Conservation (phyloP, 2,329 filamentous ascomycete species). For the Sporothrix variecibatus region DNA sequence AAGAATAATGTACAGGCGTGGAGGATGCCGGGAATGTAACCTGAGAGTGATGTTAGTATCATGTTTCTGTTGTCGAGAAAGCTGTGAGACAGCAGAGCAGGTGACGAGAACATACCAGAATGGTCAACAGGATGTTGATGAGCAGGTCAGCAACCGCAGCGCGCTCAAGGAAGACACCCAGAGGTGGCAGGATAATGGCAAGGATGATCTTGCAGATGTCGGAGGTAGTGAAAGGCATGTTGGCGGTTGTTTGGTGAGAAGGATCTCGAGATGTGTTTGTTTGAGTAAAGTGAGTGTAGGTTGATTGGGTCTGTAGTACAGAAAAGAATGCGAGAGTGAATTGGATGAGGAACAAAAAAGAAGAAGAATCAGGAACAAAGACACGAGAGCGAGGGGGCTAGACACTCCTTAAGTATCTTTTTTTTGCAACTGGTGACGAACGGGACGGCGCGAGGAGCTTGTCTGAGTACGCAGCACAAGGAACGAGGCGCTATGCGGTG, state of each 20-base stretch:
- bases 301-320: background rate
- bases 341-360: background rate
- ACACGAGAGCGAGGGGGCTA: background rate
- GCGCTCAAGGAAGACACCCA: slow-evolving; percentile 93
- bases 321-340: background rate
- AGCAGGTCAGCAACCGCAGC: slow-evolving; percentile 81
- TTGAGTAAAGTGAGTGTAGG: background rate
- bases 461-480: slow-evolving; percentile 9
- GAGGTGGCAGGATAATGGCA: slow-evolving; percentile 84
- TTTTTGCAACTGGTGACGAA: background rate
- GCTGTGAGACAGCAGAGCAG: background rate
- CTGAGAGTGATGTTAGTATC: slow-evolving; percentile 35
- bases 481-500: background rate
- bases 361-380: background rate
- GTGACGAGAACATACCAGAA: slow-evolving; percentile 51
- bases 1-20: slow-evolving; percentile 96
- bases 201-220: slow-evolving; percentile 73
- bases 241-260: slow-evolving; percentile 34
- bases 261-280: background rate
- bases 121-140: slow-evolving; percentile 90
- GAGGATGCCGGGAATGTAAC: slow-evolving; percentile 78
- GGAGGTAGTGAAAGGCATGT: slow-evolving; percentile 59
- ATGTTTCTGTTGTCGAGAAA: no score
- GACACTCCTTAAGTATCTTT: slow-evolving; percentile 13
- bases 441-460: background rate